These are phyloP conservation scores for Hamigera avellanea DNA, from an alignment of 495 filamentous ascomycete genomes.

Conservation along the genomic window DNA sequence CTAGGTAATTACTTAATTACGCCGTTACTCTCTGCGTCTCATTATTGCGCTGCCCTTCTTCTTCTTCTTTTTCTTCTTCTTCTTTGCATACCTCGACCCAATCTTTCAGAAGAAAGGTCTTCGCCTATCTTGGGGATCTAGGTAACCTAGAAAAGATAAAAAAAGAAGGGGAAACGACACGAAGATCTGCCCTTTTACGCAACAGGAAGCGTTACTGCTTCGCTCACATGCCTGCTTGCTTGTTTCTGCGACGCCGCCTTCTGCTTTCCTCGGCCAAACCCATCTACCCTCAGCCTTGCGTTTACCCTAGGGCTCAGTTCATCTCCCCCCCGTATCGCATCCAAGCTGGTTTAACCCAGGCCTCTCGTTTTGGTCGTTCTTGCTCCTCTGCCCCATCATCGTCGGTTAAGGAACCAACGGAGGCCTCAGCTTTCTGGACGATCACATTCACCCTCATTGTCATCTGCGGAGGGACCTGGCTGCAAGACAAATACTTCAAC, in stretches of 20 bases:
- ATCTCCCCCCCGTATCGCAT: constrained; percentile 4
- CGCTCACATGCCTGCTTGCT: constrained; percentile 27
- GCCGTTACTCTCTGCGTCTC: too few relatives aligned
- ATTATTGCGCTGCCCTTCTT: constrained; percentile 1
- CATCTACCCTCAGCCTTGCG: constrained; percentile 8
- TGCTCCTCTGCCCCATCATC: constrained; percentile 18
- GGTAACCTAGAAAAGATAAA: not conserved
- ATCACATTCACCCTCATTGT: constrained; percentile 23
- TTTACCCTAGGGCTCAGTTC: constrained; percentile 14
- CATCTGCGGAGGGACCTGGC: constrained; percentile 24
- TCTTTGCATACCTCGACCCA: too few relatives aligned
- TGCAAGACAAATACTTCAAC: constrained; percentile 22
- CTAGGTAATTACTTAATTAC: too few relatives aligned
- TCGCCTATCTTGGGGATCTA: too few relatives aligned
- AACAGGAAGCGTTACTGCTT: constrained; percentile 3
- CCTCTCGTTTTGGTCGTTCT: constrained; percentile 12
- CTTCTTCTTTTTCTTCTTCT: constrained; percentile 3
- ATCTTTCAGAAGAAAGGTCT: too few relatives aligned
- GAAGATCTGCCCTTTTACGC: not conserved
- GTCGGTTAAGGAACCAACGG: constrained; percentile 17
- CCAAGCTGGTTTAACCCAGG: constrained; percentile 8
- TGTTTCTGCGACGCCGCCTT: constrained; percentile 20
- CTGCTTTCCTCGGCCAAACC: constrained; percentile 23
- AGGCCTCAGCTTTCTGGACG: constrained; percentile 29
- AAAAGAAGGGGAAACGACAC: not conserved